Conservation (phyloP, 441 rosid genomes). For the California macrophylla region DNA sequence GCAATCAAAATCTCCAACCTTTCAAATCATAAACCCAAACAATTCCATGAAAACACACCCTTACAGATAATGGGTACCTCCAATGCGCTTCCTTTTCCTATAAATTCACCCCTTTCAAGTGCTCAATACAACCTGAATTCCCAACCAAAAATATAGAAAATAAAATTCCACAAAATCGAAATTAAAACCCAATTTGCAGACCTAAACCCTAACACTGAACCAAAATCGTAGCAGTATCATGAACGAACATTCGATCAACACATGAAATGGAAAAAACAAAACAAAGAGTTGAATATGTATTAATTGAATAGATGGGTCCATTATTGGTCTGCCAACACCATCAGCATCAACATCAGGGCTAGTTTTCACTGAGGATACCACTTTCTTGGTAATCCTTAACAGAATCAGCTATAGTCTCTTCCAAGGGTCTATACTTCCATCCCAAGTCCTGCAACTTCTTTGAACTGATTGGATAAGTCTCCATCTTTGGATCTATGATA, state of each 20-base stretch:
- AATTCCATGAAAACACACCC: constrained; percentile 17
- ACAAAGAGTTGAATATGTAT: not conserved
- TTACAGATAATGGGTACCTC: not conserved
- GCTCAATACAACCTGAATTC: constrained; percentile 4
- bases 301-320: too few species aligned
- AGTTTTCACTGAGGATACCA: constrained; percentile 12
- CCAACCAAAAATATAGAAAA: not conserved
- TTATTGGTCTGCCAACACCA: not conserved
- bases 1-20: constrained; percentile 17
- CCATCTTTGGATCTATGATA: constrained; percentile 8
- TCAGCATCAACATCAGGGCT: not conserved
- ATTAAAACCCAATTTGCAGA: not conserved
- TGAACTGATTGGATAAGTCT: constrained; percentile 21
- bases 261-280: not conserved
- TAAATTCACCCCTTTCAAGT: not conserved
- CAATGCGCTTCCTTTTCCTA: constrained; percentile 6
- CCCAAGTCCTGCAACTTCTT: constrained; percentile 36
- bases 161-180: not conserved
- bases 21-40: constrained; percentile 16
- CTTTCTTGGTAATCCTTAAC: constrained; percentile 27
- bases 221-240: not conserved
- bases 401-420: constrained; percentile 28
- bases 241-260: not conserved
- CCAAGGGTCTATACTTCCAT: constrained; percentile 34
- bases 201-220: not conserved